Conservation (phyloP, 768 basidiomycete species). For the Phaeolepiota aurea region DNA sequence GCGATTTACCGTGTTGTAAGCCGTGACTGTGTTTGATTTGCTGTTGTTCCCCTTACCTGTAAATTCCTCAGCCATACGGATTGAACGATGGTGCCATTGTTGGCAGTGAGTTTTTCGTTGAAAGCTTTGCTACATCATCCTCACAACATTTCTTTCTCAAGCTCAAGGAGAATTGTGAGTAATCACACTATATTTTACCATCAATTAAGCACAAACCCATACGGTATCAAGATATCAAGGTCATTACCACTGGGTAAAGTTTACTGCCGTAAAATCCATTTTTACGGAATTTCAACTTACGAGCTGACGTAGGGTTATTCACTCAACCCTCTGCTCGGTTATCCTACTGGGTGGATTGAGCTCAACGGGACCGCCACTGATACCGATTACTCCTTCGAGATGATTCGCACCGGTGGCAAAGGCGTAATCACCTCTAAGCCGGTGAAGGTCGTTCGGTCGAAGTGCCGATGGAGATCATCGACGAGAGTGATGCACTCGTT, state of each 20-base stretch:
- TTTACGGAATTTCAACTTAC: neutral
- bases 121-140: too few relatives aligned
- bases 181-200: neutral
- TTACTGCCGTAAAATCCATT: too few relatives aligned
- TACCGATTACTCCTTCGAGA: constrained; percentile 2
- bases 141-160: too few relatives aligned
- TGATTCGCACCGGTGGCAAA: neutral
- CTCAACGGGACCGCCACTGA: neutral
- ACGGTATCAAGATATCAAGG: too few relatives aligned
- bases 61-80: neutral
- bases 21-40: neutral
- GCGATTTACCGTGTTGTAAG: neutral
- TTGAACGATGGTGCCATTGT: neutral
- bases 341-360: neutral
- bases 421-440: neutral
- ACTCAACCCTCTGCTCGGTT: neutral
- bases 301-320: too few relatives aligned
- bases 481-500: too few relatives aligned
- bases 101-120: neutral
- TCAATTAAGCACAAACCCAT: neutral
- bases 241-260: neutral
- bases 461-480: neutral
- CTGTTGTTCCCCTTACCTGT: neutral
- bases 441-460: constrained; percentile 2
- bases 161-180: too few relatives aligned